Percentiles rank a stretch among this genome's conserved stretches.
These are phyloP conservation scores for Melanomma pulvis-pyrius DNA, from an alignment of 495 filamentous ascomycete species.

Conservation along the genomic window DNA sequence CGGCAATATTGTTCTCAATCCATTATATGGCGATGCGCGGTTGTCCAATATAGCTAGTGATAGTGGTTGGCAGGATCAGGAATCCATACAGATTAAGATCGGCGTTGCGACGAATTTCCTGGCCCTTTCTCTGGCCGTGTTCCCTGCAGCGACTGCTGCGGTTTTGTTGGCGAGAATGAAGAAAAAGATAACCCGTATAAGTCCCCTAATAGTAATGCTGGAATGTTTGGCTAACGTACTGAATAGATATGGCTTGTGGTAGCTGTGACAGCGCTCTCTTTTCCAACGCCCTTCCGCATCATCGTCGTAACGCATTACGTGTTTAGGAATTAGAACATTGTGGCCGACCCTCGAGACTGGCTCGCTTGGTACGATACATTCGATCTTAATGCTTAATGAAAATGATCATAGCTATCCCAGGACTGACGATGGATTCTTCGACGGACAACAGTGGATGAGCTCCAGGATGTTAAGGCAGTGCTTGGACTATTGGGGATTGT, in stretches of 20 bases:
- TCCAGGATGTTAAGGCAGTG: conserved; percentile 3
- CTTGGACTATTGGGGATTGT: conserved; percentile 10
- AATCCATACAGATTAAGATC: conserved; percentile 4
- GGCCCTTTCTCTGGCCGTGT: background rate
- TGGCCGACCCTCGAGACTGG: background rate
- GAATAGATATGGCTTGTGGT: background rate
- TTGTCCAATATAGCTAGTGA: background rate
- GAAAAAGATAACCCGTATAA: background rate
- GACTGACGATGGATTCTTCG: background rate
- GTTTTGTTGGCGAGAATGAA: background rate
- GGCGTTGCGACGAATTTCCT: conserved; percentile 7
- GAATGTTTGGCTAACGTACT: background rate
- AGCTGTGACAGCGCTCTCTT: background rate
- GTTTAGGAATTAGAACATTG: conserved; percentile 1
- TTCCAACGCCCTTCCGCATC: conserved; percentile 3
- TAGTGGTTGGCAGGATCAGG: background rate
- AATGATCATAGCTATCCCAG: background rate
- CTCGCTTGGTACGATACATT: background rate
- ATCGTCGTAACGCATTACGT: conserved; percentile 7
- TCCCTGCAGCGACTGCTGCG: background rate
- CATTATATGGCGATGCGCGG: background rate
- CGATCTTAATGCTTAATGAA: background rate
- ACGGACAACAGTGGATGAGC: background rate
- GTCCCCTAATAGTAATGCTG: background rate
- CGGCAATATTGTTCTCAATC: background rate